Conservation (phyloP, 306 rosid genomes). For the Hylodesmum podocarpum region DNA sequence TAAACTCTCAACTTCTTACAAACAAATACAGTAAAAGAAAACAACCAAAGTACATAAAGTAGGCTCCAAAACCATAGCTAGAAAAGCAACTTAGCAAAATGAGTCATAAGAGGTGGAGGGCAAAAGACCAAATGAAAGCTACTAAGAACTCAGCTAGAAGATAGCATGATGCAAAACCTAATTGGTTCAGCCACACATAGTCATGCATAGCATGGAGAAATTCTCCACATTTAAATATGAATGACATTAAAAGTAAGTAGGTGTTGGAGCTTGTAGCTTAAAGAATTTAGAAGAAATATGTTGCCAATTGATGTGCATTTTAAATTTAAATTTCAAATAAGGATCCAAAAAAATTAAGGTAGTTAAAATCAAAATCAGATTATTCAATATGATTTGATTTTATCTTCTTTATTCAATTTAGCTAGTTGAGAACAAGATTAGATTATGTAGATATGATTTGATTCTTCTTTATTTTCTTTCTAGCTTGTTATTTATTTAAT, state of each 20-base stretch:
- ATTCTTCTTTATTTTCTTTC: too few relatives aligned
- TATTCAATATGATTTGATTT: too few relatives aligned
- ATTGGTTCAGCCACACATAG: background rate
- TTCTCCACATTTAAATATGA: slow-evolving; percentile 6
- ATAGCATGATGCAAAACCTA: background rate
- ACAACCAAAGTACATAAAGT: background rate
- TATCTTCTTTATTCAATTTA: too few relatives aligned
- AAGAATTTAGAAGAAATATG: background rate
- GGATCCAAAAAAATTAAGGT: too few relatives aligned
- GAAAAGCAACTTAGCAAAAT: background rate
- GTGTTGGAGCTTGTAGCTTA: background rate
- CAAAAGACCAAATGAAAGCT: background rate
- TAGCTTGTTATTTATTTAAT: too few relatives aligned
- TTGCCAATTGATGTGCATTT: too few relatives aligned
- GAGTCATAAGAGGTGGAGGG: background rate
- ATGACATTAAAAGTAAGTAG: background rate
- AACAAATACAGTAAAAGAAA: background rate
- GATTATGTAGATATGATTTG: too few relatives aligned
- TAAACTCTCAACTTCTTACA: background rate
- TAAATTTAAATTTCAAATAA: too few relatives aligned
- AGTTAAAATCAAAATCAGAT: too few relatives aligned
- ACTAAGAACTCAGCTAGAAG: background rate
- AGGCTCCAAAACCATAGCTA: background rate
- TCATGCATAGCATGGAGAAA: background rate
- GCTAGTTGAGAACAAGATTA: too few relatives aligned